These are phyloP conservation scores for Nepenthes alata DNA, from an alignment of 179 eudicot genomes.

Conservation along the genomic window DNA sequence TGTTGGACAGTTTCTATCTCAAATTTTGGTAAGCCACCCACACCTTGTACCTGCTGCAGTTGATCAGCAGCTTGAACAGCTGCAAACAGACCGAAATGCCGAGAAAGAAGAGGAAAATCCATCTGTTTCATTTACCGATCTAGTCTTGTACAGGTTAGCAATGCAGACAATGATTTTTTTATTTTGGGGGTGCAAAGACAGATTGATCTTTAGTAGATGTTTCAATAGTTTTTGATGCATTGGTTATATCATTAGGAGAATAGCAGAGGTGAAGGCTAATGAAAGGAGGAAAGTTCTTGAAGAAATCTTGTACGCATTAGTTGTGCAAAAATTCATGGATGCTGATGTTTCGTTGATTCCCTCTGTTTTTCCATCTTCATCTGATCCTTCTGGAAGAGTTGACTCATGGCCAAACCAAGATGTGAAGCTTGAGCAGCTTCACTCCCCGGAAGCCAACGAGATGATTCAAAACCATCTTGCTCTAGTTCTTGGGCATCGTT, in stretches of 20 bases:
- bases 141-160: slow-evolving; percentile 73
- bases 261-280: slow-evolving; percentile 82
- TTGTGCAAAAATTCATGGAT: slow-evolving; percentile 87
- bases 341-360: slow-evolving; percentile 66
- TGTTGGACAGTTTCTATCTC: slow-evolving; percentile 77
- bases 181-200: background rate
- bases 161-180: background rate
- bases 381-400: slow-evolving; percentile 41
- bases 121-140: slow-evolving; percentile 56
- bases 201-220: background rate
- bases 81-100: slow-evolving; percentile 64
- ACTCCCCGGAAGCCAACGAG: slow-evolving; percentile 87
- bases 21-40: slow-evolving; percentile 74
- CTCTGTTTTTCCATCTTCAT: slow-evolving; percentile 42
- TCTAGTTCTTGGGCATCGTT: slow-evolving; percentile 68
- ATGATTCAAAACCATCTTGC: slow-evolving; percentile 89
- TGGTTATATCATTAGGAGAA: slow-evolving; percentile 45
- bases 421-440: slow-evolving; percentile 53
- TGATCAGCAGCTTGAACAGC: slow-evolving; percentile 93
- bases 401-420: slow-evolving; percentile 60
- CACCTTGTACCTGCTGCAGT: slow-evolving; percentile 93
- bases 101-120: slow-evolving; percentile 61
- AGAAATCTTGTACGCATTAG: slow-evolving; percentile 76
- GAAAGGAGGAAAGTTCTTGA: slow-evolving; percentile 72
- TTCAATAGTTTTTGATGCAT: background rate